These are phyloP conservation scores for Akanthomyces muscarius DNA, from an alignment of 2,329 filamentous ascomycete genomes.

Conservation along the genomic window DNA sequence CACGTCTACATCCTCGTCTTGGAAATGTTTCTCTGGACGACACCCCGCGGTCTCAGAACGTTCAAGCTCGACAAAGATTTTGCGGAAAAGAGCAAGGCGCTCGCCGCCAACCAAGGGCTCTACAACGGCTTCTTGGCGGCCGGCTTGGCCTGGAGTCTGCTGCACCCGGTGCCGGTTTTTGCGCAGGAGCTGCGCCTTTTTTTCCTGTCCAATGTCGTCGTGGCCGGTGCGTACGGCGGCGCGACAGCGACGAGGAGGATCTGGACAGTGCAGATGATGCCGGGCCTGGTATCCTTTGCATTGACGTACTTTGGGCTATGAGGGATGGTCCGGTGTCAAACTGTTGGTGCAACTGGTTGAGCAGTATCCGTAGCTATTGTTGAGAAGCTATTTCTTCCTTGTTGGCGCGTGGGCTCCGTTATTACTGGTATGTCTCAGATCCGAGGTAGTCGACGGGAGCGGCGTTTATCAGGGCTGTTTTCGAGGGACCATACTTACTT, in stretches of 20 bases:
- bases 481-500: too few relatives aligned
- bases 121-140: constrained; percentile 52
- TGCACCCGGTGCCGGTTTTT: constrained; percentile 40
- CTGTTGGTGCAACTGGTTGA: not conserved
- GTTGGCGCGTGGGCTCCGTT: not conserved
- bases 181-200: constrained; percentile 43
- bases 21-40: constrained; percentile 49
- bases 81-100: constrained; percentile 39
- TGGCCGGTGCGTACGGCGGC: constrained; percentile 44
- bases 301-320: constrained; percentile 25
- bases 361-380: not conserved
- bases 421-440: not conserved
- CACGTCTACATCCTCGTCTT: constrained; percentile 48
- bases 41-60: constrained; percentile 40
- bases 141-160: constrained; percentile 44
- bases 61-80: constrained; percentile 44
- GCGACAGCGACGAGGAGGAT: constrained; percentile 39
- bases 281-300: constrained; percentile 28
- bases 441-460: not conserved
- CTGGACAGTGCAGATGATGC: constrained; percentile 40
- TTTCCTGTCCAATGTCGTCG: constrained; percentile 42
- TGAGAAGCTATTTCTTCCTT: not conserved
- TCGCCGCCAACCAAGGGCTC: constrained; percentile 49
- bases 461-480: too few relatives aligned
- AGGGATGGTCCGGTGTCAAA: not conserved